Conservation (phyloP, 768 basidiomycete species). For the Termitomyces sp. region DNA sequence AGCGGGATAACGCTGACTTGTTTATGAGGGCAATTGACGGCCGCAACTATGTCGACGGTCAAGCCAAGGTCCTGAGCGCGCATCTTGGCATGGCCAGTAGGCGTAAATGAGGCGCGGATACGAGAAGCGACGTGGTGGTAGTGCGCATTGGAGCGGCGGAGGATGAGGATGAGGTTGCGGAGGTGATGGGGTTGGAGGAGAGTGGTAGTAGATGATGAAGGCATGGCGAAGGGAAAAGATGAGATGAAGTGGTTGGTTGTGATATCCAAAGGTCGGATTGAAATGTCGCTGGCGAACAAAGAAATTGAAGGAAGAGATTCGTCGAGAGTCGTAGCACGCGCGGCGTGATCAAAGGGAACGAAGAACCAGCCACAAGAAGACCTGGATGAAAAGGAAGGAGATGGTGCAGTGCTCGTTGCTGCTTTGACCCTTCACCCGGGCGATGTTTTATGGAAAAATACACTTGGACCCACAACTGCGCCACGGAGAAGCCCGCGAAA, state of each 20-base stretch:
- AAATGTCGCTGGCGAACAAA: conserved; percentile 14
- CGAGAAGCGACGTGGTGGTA: conserved; percentile 37
- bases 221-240: conserved; percentile 18
- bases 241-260: background rate
- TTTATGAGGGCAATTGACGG: conserved; percentile 36
- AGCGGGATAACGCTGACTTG: conserved; percentile 40
- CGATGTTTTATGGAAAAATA: conserved; percentile 19
- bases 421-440: conserved; percentile 4
- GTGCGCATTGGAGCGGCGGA: conserved; percentile 43
- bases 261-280: background rate
- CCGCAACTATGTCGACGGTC: conserved; percentile 39
- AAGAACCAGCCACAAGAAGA: conserved; percentile 11
- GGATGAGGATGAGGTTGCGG: conserved; percentile 36
- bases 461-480: conserved; percentile 33
- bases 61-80: conserved; percentile 46
- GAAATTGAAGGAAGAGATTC: conserved; percentile 7
- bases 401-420: conserved; percentile 20
- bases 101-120: conserved; percentile 32
- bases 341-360: conserved; percentile 26
- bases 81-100: conserved; percentile 47
- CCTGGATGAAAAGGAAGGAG: conserved; percentile 17
- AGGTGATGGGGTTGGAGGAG: conserved; percentile 28
- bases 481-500: conserved; percentile 15
- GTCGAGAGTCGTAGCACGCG: conserved; percentile 29
- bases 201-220: conserved; percentile 12